These are phyloP conservation scores for Primulina huaijiensis DNA, from an alignment of 257 asterid species.

Conservation along the genomic window DNA sequence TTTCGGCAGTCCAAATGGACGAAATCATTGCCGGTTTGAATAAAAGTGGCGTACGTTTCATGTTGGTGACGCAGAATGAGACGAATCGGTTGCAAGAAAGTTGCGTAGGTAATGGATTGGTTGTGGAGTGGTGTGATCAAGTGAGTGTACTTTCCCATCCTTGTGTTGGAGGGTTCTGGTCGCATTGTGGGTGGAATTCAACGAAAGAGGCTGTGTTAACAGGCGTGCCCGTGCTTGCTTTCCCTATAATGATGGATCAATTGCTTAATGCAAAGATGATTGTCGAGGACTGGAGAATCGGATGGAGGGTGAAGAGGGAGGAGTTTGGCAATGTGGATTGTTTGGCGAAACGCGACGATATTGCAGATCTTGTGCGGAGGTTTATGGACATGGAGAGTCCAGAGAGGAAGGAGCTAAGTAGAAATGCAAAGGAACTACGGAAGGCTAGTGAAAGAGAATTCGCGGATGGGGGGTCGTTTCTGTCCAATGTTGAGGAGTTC, in stretches of 20 bases:
- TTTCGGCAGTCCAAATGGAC: conserved; percentile 42
- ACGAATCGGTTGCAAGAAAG: conserved; percentile 1
- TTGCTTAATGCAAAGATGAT: conserved; percentile 42
- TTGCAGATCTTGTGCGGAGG: conserved; percentile 28
- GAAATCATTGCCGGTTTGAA: conserved; percentile 44
- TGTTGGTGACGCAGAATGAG: conserved; percentile 53
- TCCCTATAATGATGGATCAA: conserved; percentile 56
- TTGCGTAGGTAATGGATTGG: conserved; percentile 35
- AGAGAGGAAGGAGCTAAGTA: conserved; percentile 36
- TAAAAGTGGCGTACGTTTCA: conserved; percentile 42
- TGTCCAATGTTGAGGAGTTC: conserved; percentile 34
- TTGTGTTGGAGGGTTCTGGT: conserved; percentile 56
- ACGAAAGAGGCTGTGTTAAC: conserved; percentile 45
- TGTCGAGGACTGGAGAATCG: conserved; percentile 58
- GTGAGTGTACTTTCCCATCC: conserved; percentile 48
- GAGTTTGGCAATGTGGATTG: conserved; percentile 23
- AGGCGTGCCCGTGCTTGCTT: conserved; percentile 52
- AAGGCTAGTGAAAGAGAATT: conserved; percentile 33
- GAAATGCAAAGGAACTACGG: conserved; percentile 39
- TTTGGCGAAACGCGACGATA: conserved; percentile 34
- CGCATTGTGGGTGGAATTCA: conserved; percentile 84
- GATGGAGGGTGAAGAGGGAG: conserved; percentile 49
- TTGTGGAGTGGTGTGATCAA: conserved; percentile 72
- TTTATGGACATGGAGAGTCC: conserved; percentile 47
- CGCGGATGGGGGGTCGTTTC: conserved; percentile 34